Conservation (phyloP, 2,329 filamentous ascomycete genomes). For the Bipolaris gigantea region DNA sequence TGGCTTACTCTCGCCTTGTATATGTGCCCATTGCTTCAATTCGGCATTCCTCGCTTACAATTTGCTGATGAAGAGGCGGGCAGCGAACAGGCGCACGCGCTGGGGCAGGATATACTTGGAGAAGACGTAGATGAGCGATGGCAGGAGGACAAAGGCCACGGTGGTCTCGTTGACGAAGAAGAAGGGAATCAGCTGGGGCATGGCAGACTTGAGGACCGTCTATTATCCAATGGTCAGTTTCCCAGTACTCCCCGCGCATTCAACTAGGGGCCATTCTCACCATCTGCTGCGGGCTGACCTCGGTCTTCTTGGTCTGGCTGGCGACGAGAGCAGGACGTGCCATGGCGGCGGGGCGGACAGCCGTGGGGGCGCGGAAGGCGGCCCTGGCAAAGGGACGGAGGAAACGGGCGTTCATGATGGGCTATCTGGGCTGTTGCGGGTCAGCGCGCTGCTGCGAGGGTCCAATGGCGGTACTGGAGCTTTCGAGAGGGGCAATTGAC, state of each 20-base stretch:
- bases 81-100: constrained; percentile 46
- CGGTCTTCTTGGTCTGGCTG: constrained; percentile 42
- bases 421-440: constrained; percentile 33
- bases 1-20: constrained; percentile 4
- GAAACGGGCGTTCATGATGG: constrained; percentile 48
- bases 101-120: constrained; percentile 50
- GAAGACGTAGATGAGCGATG: constrained; percentile 49
- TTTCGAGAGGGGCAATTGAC: constrained; percentile 27
- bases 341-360: constrained; percentile 40
- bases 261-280: constrained; percentile 16
- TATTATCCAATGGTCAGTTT: constrained; percentile 26
- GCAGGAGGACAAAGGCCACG: constrained; percentile 47
- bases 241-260: neutral
- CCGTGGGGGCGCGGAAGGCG: constrained; percentile 44
- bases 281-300: constrained; percentile 40
- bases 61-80: constrained; percentile 51
- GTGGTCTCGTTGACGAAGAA: constrained; percentile 52
- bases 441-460: constrained; percentile 33
- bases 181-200: constrained; percentile 51
- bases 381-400: constrained; percentile 47
- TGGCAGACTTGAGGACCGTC: constrained; percentile 48
- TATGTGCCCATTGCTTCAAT: neutral
- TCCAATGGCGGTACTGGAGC: constrained; percentile 32
- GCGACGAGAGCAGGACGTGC: constrained; percentile 42
- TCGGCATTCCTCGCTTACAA: constrained; percentile 34